phyloP scores from a whole-genome alignment of 2,329 filamentous ascomycete genomes.

The Ascochyta koolunga region DNA sequence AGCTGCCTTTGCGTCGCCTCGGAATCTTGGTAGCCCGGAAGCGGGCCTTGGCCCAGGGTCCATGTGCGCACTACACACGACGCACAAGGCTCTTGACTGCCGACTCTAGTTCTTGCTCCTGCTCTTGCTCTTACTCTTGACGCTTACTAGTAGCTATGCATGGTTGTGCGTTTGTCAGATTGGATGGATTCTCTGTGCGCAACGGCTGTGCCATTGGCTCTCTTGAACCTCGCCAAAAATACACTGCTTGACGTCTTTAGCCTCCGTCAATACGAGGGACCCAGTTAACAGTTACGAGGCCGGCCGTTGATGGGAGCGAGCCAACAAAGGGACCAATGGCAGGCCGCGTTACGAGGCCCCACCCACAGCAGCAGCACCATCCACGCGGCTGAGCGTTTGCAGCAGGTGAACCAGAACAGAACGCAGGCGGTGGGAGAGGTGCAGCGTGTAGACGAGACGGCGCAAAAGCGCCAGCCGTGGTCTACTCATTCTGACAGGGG shows the following conservation, averaged over 20 bases:
- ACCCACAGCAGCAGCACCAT: slow-evolving; percentile 11
- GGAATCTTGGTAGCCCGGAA: slow-evolving; percentile 27
- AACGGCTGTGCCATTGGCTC: slow-evolving; percentile 10
- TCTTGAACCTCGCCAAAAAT: slow-evolving; percentile 13
- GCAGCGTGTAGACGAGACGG: slow-evolving; percentile 1
- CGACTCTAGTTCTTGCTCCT: no score
- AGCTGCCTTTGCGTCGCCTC: slow-evolving; percentile 20
- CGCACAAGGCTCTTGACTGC: not conserved
- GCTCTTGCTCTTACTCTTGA: no score
- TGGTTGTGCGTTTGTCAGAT: slow-evolving; percentile 7
- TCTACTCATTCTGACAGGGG: slow-evolving; percentile 20
- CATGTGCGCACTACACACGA: not conserved
- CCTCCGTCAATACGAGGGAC: slow-evolving; percentile 26
- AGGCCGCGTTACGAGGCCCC: slow-evolving; percentile 17
- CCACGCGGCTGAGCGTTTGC: slow-evolving; percentile 42
- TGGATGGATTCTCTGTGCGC: slow-evolving; percentile 13
- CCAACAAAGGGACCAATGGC: slow-evolving; percentile 20
- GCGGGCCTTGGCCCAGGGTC: slow-evolving; percentile 18
- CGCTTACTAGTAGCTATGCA: slow-evolving; percentile 16
- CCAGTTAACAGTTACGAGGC: slow-evolving; percentile 26
- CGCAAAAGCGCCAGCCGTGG: slow-evolving; percentile 14
- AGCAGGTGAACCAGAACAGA: slow-evolving; percentile 33
- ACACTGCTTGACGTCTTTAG: slow-evolving; percentile 27
- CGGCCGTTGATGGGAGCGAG: slow-evolving; percentile 7
- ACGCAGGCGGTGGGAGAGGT: slow-evolving; percentile 24